Evolutionary conservation across 1,284 basidiomycete species (phyloP).

Genomic region (Thelephora terrestris): DNA sequence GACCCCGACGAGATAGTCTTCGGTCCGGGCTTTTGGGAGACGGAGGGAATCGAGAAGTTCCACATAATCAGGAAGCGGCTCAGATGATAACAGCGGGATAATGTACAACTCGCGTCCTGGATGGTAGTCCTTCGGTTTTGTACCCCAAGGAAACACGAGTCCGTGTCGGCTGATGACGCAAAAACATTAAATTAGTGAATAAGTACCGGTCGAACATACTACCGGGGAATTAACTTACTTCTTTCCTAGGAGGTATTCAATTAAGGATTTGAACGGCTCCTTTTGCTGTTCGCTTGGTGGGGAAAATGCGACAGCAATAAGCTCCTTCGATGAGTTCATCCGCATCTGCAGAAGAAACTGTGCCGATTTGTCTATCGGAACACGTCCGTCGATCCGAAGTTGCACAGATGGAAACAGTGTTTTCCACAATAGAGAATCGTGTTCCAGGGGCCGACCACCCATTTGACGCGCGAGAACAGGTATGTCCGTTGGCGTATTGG

Average conservation of each 20-base stretch:
- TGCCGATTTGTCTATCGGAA: conserved; percentile 61
- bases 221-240: conserved; percentile 41
- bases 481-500: conserved; percentile 52
- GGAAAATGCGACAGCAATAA: conserved; percentile 66
- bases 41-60: conserved; percentile 76
- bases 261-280: conserved; percentile 48
- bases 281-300: conserved; percentile 34
- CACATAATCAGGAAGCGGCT: conserved; percentile 75
- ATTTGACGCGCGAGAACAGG: conserved; percentile 62
- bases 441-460: conserved; percentile 48
- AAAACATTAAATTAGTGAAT: not conserved
- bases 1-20: conserved; percentile 69
- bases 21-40: conserved; percentile 50
- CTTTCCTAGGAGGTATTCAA: conserved; percentile 63
- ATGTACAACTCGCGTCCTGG: conserved; percentile 86
- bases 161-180: conserved; percentile 62
- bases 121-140: conserved; percentile 55
- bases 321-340: conserved; percentile 68
- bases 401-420: conserved; percentile 60
- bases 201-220: conserved; percentile 1
- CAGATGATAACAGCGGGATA: conserved; percentile 62
- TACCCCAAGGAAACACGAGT: conserved; percentile 78
- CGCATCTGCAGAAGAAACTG: conserved; percentile 70
- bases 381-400: conserved; percentile 71
- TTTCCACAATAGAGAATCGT: conserved; percentile 54